phyloP scores from a whole-genome alignment of 441 rosid species.

The Populus hybrid region DNA sequence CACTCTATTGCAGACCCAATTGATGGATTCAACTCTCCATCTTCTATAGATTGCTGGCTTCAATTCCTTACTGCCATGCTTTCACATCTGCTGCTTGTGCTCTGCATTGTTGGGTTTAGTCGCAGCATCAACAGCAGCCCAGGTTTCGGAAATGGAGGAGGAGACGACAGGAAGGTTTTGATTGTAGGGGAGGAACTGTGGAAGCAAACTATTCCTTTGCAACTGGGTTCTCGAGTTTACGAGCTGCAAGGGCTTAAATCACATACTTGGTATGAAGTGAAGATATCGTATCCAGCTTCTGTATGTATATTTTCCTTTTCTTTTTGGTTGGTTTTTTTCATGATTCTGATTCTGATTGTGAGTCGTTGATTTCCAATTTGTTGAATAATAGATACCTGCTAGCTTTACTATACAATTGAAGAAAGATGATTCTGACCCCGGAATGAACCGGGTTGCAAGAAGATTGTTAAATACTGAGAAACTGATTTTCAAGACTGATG shows the following conservation, averaged over 20 bases:
- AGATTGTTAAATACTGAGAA: constrained; percentile 80
- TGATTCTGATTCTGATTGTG: constrained; percentile 11
- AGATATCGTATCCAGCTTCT: constrained; percentile 97
- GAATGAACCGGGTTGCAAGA: constrained; percentile 34
- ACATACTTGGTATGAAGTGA: constrained; percentile 84
- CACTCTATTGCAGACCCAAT: neutral
- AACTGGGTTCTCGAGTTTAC: constrained; percentile 58
- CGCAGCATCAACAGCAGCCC: neutral
- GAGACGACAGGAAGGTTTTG: constrained; percentile 37
- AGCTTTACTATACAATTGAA: constrained; percentile 56
- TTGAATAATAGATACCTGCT: constrained; percentile 56
- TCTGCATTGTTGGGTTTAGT: neutral
- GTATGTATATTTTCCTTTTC: constrained; percentile 47
- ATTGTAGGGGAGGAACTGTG: constrained; percentile 61
- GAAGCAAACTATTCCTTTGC: constrained; percentile 62
- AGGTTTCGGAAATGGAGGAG: constrained; percentile 25
- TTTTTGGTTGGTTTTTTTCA: constrained; percentile 11
- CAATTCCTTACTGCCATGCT: neutral
- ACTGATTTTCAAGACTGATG: constrained; percentile 59
- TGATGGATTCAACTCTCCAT: neutral
- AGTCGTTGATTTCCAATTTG: neutral
- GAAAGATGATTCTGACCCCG: constrained; percentile 36
- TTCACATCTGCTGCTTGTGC: neutral
- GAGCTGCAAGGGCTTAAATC: constrained; percentile 59
- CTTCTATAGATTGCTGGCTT: neutral